Percentiles rank a stretch among this genome's conserved stretches.
Evolutionary conservation across 352 stramenopile genomes (phyloP).

Genomic region (Globisporangium spinosum): DNA sequence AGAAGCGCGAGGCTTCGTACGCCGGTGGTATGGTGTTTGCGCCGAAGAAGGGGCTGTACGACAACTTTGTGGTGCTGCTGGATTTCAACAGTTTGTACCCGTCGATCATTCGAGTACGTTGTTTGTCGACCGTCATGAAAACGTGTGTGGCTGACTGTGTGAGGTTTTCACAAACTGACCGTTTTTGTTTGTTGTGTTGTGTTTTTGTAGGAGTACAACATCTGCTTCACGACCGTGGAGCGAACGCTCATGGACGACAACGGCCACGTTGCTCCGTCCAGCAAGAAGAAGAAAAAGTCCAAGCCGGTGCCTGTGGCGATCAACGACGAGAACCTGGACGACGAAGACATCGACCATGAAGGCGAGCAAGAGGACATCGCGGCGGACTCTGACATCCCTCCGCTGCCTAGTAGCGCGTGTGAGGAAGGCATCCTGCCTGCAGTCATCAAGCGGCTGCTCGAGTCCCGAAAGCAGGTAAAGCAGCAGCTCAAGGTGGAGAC

Average conservation of each 20-base stretch:
- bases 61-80: constrained; percentile 99
- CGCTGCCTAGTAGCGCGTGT: constrained; percentile 64
- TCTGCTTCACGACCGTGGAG: constrained; percentile 99
- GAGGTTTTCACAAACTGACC: not conserved
- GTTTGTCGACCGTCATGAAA: not conserved
- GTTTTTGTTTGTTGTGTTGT: constrained; percentile 4
- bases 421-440: constrained; percentile 92
- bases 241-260: constrained; percentile 62
- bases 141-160: not conserved
- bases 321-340: constrained; percentile 72
- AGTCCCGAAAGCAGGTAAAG: constrained; percentile 98
- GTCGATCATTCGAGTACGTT: constrained; percentile 92
- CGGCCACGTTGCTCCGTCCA: constrained; percentile 20
- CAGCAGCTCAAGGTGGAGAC: constrained; percentile 94
- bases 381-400: constrained; percentile 84
- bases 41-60: constrained; percentile 99
- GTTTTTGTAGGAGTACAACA: constrained; percentile 96
- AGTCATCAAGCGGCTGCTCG: constrained; percentile 97
- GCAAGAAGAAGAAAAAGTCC: constrained; percentile 49
- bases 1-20: constrained; percentile 91
- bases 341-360: constrained; percentile 75
- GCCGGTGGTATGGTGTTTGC: constrained; percentile 98
- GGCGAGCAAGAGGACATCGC: constrained; percentile 51
- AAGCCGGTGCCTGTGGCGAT: constrained; percentile 50
- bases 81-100: constrained; percentile 99